These are phyloP conservation scores for Diaporthe sp. DNA, from an alignment of 2,329 filamentous ascomycete genomes.

Conservation along the genomic window DNA sequence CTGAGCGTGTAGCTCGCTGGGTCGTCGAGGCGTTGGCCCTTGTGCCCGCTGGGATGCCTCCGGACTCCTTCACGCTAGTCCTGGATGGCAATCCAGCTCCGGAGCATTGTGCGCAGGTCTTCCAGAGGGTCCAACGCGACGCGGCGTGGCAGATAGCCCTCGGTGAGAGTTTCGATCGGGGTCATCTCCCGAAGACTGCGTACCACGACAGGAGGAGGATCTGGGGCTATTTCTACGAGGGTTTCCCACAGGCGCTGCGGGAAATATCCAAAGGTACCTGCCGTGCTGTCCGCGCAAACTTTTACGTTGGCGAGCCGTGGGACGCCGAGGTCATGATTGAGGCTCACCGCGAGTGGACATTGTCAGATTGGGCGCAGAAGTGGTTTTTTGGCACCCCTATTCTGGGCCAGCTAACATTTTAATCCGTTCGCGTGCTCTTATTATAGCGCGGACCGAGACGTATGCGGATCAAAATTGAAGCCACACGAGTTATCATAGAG, in stretches of 20 bases:
- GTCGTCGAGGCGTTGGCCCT: constrained; percentile 6
- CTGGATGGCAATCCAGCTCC: neutral
- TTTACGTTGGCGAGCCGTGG: neutral
- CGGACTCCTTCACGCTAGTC: neutral
- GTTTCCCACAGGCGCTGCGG: constrained; percentile 3
- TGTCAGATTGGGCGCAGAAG: neutral
- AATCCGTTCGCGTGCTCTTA: too few species aligned
- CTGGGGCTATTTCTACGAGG: neutral
- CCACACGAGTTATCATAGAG: too few species aligned
- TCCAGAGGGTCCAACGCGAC: constrained; percentile 12
- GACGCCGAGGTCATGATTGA: constrained; percentile 4
- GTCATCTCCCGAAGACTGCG: neutral
- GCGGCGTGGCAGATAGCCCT: neutral
- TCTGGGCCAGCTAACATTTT: too few species aligned
- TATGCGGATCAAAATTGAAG: too few species aligned
- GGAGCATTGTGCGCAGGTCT: neutral
- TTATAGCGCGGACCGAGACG: too few species aligned
- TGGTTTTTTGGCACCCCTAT: neutral
- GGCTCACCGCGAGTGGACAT: neutral
- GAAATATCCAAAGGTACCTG: constrained; percentile 1
- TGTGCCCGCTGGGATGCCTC: constrained; percentile 10
- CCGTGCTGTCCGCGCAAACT: constrained; percentile 9
- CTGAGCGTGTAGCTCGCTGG: neutral
- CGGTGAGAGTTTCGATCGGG: neutral
- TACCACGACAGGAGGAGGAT: neutral